A percentile compares a stretch with the other conserved stretches of the same genome.
Evolutionary conservation across 108 stramenopile species (phyloP).

Genomic region (Fistulifera pelliculosa): DNA sequence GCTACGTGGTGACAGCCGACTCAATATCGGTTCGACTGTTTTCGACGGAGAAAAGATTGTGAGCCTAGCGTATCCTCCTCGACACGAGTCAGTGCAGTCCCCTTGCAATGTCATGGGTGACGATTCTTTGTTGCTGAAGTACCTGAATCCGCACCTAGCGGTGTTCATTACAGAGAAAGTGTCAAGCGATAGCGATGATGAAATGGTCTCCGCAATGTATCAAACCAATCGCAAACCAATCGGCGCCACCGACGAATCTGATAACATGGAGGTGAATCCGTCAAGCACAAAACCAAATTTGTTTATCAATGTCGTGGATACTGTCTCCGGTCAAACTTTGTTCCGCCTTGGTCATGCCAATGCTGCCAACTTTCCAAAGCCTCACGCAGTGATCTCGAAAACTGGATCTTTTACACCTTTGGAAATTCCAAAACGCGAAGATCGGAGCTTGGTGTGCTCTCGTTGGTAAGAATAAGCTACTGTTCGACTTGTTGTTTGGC

Average conservation of each 20-base stretch:
- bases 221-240: conserved; percentile 33
- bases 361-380: conserved; percentile 24
- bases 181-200: conserved; percentile 15
- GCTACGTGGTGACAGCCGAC: too few species aligned
- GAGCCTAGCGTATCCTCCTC: conserved; percentile 58
- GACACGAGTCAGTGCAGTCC: conserved; percentile 71
- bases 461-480: conserved; percentile 21
- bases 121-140: conserved; percentile 88
- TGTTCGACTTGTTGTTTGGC: too few species aligned
- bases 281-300: conserved; percentile 35
- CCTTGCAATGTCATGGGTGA: conserved; percentile 83
- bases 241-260: conserved; percentile 32
- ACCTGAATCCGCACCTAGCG: conserved; percentile 88
- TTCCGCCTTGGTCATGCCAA: conserved; percentile 81
- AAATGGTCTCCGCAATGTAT: not conserved
- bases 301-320: conserved; percentile 81
- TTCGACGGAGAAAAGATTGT: conserved; percentile 72
- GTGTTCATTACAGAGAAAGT: conserved; percentile 66
- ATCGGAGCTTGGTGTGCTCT: conserved; percentile 81
- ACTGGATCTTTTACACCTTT: conserved; percentile 91
- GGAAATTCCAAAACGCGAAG: conserved; percentile 78
- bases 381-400: conserved; percentile 64
- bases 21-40: conserved; percentile 28
- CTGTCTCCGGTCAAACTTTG: conserved; percentile 84
- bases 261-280: conserved; percentile 33